A percentile compares a stretch with the other conserved stretches of the same genome.
Evolutionary conservation across 2,329 filamentous ascomycete genomes (phyloP).

Genomic region (Phialophora verrucosa): DNA sequence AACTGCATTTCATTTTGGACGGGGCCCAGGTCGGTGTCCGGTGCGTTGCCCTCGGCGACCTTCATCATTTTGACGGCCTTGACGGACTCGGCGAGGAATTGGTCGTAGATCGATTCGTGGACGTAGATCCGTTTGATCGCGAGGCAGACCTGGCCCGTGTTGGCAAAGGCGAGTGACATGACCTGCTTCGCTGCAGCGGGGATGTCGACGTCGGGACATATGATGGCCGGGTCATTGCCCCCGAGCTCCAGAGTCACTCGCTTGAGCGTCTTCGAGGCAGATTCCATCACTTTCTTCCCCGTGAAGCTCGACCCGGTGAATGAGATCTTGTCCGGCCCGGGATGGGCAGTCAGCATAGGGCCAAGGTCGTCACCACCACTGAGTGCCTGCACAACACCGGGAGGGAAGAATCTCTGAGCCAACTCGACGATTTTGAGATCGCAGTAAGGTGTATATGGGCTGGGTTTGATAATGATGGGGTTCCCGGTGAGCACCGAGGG

Average conservation of each 20-base stretch:
- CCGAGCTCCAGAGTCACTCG: conserved; percentile 66
- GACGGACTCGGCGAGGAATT: conserved; percentile 56
- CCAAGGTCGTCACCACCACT: conserved; percentile 67
- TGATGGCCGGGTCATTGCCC: conserved; percentile 66
- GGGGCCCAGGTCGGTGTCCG: conserved; percentile 62
- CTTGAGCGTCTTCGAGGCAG: conserved; percentile 63
- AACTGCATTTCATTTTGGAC: conserved; percentile 71
- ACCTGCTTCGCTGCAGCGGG: conserved; percentile 52
- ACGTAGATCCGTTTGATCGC: conserved; percentile 64
- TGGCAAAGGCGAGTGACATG: conserved; percentile 61
- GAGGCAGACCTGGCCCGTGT: conserved; percentile 64
- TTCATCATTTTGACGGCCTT: conserved; percentile 45
- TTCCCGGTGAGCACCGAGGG: conserved; percentile 60
- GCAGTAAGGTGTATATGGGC: conserved; percentile 58
- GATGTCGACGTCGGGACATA: conserved; percentile 64
- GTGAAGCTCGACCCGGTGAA: conserved; percentile 68
- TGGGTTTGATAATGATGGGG: conserved; percentile 64
- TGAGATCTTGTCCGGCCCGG: conserved; percentile 65
- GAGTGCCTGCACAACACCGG: conserved; percentile 67
- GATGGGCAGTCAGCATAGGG: conserved; percentile 64
- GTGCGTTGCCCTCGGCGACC: conserved; percentile 45
- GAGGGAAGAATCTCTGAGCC: conserved; percentile 62
- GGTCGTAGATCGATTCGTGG: conserved; percentile 60
- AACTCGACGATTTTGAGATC: conserved; percentile 65
- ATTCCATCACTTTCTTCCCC: conserved; percentile 66